phyloP scores from a whole-genome alignment of 805 yeast species.

The Wilhelminamyces savonicus region DNA sequence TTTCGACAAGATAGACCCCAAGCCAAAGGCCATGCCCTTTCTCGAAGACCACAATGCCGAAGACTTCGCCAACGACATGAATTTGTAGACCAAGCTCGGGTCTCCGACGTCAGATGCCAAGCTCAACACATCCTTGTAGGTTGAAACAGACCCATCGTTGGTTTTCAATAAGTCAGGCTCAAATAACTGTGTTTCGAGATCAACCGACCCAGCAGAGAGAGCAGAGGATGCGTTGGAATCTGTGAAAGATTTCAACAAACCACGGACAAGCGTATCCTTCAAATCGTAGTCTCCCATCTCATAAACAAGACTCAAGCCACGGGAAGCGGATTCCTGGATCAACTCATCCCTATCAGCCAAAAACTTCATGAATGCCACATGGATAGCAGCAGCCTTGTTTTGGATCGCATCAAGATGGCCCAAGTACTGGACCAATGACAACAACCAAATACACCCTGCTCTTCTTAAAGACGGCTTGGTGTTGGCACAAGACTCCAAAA shows the following conservation, averaged over 20 bases:
- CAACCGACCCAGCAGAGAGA: conserved; percentile 59
- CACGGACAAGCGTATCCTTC: conserved; percentile 67
- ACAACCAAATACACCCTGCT: conserved; percentile 80
- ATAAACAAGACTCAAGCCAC: conserved; percentile 78
- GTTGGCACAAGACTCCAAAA: conserved; percentile 48
- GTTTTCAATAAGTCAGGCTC: conserved; percentile 78
- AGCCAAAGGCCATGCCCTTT: conserved; percentile 90
- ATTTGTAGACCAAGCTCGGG: conserved; percentile 87
- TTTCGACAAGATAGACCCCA: conserved; percentile 78
- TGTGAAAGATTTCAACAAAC: conserved; percentile 71
- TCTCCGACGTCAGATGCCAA: conserved; percentile 94
- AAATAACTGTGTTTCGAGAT: conserved; percentile 76
- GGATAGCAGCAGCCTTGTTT: conserved; percentile 52
- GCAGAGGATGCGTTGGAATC: conserved; percentile 46
- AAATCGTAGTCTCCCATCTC: conserved; percentile 66
- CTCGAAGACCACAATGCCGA: conserved; percentile 90
- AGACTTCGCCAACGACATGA: conserved; percentile 85
- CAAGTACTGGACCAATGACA: conserved; percentile 73
- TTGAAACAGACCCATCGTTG: conserved; percentile 79
- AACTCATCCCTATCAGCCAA: conserved; percentile 78
- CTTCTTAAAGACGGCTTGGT: conserved; percentile 72
- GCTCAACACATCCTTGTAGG: conserved; percentile 83
- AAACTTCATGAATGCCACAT: conserved; percentile 68
- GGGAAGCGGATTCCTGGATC: conserved; percentile 86
- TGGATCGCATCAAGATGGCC: conserved; percentile 39